These are phyloP conservation scores for Beauveria asiatica DNA, from an alignment of 2,329 filamentous ascomycete species.

Conservation along the genomic window DNA sequence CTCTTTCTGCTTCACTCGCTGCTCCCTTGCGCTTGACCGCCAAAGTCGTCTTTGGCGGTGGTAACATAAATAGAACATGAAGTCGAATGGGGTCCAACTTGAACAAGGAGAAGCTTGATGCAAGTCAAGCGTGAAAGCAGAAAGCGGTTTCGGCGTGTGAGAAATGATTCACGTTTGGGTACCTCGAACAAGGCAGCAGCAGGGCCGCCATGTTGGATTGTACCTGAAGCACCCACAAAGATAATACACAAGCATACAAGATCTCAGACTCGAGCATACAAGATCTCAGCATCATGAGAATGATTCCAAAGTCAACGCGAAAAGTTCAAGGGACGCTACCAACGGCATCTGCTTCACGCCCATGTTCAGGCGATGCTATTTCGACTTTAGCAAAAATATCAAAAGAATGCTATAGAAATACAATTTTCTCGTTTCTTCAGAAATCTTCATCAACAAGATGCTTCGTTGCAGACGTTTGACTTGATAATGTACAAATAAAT, in stretches of 20 bases:
- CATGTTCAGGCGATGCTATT: not conserved
- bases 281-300: not conserved
- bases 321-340: no score
- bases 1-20: not conserved
- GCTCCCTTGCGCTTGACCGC: not conserved
- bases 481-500: not conserved
- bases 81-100: no score
- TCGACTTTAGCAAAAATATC: not conserved
- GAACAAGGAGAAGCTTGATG: not conserved
- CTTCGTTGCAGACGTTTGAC: no score
- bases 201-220: not conserved
- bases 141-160: not conserved
- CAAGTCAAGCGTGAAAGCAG: not conserved
- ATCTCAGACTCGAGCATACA: no score
- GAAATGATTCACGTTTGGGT: not conserved
- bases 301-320: no score
- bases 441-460: no score
- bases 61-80: not conserved
- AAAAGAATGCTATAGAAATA: not conserved
- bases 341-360: not conserved
- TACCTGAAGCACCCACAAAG: not conserved
- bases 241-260: not conserved
- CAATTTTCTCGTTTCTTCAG: no score
- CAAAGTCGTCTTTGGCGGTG: not conserved
- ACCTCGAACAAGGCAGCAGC: not conserved